phyloP scores from a whole-genome alignment of 306 rosid species.

The Heteromeles arbutifolia region DNA sequence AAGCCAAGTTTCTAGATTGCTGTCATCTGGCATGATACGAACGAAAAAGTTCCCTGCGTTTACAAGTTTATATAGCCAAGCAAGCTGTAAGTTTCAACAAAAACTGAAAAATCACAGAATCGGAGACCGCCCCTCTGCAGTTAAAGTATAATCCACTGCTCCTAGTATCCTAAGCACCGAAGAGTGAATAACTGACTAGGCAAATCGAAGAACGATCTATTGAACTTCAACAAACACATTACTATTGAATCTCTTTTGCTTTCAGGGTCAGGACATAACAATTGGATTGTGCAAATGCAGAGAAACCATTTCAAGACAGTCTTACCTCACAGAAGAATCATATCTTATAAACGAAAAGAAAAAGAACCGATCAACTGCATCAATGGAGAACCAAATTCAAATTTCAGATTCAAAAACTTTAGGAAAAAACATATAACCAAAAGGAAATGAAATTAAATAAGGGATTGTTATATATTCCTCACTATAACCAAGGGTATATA shows the following conservation, averaged over 20 bases:
- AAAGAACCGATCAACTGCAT: conserved; percentile 4
- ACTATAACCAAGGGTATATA: conserved; percentile 49
- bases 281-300: background rate
- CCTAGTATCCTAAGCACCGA: too few species aligned
- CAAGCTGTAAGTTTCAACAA: conserved; percentile 7
- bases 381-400: conserved; percentile 4
- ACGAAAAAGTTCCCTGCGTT: background rate
- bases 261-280: background rate
- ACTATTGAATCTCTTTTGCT: background rate
- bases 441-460: conserved; percentile 23
- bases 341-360: background rate
- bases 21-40: conserved; percentile 6
- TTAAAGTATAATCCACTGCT: too few species aligned
- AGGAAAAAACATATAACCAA: conserved; percentile 7
- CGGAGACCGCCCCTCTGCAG: too few species aligned
- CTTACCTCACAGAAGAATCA: background rate
- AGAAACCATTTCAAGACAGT: background rate
- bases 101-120: background rate
- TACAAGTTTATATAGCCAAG: background rate
- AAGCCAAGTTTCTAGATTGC: conserved; percentile 8
- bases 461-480: conserved; percentile 38
- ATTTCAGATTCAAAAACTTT: conserved; percentile 21
- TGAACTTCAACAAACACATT: too few species aligned
- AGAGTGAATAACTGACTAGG: too few species aligned
- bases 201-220: too few species aligned